Evolutionary conservation across 371 early-diverging fungal species (phyloP).

Genomic region (Catenaria anguillulae): DNA sequence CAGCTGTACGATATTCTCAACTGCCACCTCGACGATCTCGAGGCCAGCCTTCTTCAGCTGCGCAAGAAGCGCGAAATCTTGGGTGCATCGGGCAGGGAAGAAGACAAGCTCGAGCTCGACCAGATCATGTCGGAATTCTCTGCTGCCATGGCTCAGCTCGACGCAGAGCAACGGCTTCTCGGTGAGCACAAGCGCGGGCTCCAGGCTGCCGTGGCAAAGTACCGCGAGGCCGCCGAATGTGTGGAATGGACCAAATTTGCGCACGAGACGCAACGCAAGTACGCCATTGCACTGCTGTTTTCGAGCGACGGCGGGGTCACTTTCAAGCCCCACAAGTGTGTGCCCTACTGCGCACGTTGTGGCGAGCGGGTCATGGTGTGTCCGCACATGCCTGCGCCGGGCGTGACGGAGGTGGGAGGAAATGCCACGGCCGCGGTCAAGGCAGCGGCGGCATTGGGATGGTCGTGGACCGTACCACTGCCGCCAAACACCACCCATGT

Average conservation of each 20-base stretch:
- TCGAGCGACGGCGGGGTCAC: not conserved
- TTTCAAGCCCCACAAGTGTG: not conserved
- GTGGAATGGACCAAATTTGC: not conserved
- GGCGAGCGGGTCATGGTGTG: slow-evolving; percentile 4
- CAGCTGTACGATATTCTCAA: slow-evolving; percentile 9
- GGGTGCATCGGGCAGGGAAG: not conserved
- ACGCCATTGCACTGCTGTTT: not conserved
- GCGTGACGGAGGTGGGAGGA: not conserved
- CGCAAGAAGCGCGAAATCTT: slow-evolving; percentile 8
- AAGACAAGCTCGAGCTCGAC: slow-evolving; percentile 2
- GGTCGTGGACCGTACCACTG: not conserved
- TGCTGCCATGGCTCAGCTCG: not conserved
- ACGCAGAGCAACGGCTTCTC: not conserved
- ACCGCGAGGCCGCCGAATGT: slow-evolving; percentile 4
- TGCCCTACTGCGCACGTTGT: not conserved
- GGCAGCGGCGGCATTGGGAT: not conserved
- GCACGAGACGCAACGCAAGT: slow-evolving; percentile 7
- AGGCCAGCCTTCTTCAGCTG: not conserved
- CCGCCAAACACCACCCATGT: not conserved
- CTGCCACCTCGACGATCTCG: slow-evolving; percentile 7
- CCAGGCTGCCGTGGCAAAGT: not conserved
- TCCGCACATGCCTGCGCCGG: not conserved
- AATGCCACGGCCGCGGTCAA: not conserved
- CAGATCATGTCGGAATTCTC: not conserved
- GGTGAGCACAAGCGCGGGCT: not conserved